Evolutionary conservation across 495 filamentous ascomycete species (phyloP).

Genomic region (Penicillium goetzii): DNA sequence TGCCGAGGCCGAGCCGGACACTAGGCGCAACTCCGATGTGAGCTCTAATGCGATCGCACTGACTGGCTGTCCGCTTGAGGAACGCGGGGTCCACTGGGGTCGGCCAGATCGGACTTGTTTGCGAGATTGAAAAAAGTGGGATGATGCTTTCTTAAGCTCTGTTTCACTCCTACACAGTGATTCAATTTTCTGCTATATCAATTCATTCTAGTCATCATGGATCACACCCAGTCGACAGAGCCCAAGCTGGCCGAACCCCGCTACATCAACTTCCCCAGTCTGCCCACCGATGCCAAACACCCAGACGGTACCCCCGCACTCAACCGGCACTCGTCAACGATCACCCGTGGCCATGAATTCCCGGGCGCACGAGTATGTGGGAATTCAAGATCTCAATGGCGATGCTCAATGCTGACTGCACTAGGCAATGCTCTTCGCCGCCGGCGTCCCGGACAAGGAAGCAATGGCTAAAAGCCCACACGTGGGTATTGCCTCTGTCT

Average conservation of each 20-base stretch:
- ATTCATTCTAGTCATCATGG: conserved; percentile 25
- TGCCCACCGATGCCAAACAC: conserved; percentile 58
- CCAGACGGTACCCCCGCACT: conserved; percentile 65
- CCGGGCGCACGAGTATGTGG: conserved; percentile 82
- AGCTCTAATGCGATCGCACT: conserved; percentile 22
- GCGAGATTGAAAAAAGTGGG: conserved; percentile 16
- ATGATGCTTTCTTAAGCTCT: background rate
- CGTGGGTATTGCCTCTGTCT: conserved; percentile 86
- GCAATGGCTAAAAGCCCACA: conserved; percentile 91
- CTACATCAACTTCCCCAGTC: conserved; percentile 64
- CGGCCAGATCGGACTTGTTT: conserved; percentile 31
- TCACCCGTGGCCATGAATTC: conserved; percentile 86
- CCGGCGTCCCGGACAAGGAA: conserved; percentile 80
- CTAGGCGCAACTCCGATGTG: conserved; percentile 38
- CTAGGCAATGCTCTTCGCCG: conserved; percentile 94
- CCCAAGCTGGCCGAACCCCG: conserved; percentile 48
- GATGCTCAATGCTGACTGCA: conserved; percentile 9
- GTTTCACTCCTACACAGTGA: background rate
- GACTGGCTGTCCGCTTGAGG: conserved; percentile 21
- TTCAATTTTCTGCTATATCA: background rate
- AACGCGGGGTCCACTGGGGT: conserved; percentile 30
- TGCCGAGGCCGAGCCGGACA: conserved; percentile 10
- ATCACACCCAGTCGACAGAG: conserved; percentile 28
- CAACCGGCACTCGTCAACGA: conserved; percentile 71
- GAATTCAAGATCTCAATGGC: background rate